phyloP scores from a whole-genome alignment of 2,329 filamentous ascomycete species.

The Sporothrix schenckii region DNA sequence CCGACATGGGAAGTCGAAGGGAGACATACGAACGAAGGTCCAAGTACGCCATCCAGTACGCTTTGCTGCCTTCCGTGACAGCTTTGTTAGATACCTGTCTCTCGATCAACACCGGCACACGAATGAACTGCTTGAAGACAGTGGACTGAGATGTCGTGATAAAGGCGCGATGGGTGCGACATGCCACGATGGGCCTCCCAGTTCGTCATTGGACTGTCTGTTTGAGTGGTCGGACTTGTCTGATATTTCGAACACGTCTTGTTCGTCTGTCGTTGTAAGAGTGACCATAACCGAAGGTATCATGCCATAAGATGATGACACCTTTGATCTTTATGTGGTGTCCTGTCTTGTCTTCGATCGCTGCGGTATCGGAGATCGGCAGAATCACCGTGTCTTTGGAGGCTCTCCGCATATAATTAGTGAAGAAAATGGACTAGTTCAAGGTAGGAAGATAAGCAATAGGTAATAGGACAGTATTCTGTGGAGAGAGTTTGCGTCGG shows the following conservation, averaged over 20 bases:
- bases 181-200: too few species aligned
- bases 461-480: not conserved
- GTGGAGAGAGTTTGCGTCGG: not conserved
- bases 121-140: too few species aligned
- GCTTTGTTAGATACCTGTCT: too few species aligned
- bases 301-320: not conserved
- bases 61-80: too few species aligned
- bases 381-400: not conserved
- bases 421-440: not conserved
- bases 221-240: not conserved
- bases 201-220: too few species aligned
- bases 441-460: constrained; percentile 9
- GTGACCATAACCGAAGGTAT: not conserved
- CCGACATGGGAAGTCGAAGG: too few species aligned
- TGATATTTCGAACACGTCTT: not conserved
- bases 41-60: too few species aligned
- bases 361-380: constrained; percentile 21
- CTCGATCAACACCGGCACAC: too few species aligned
- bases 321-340: not conserved
- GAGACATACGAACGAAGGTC: not conserved
- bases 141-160: too few species aligned
- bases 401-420: not conserved
- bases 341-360: too few species aligned
- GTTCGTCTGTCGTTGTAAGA: not conserved
- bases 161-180: too few species aligned